phyloP scores from a whole-genome alignment of 306 rosid species.

The Medicago lupulina region DNA sequence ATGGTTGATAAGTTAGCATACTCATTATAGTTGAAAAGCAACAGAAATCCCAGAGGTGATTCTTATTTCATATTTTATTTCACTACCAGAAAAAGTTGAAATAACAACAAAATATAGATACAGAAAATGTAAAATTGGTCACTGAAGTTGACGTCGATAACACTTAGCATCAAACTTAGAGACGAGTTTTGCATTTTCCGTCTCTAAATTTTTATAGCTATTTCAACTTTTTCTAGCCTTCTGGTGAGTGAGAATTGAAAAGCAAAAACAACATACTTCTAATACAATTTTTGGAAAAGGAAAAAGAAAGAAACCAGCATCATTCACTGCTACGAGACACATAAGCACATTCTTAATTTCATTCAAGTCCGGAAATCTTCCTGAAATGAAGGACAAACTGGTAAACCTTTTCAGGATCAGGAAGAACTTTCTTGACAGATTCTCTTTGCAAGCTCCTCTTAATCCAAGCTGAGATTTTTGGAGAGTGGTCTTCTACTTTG shows the following conservation, averaged over 20 bases:
- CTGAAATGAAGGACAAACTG: slow-evolving; percentile 49
- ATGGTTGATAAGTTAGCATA: slow-evolving; percentile 10
- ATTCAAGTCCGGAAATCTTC: slow-evolving; percentile 55
- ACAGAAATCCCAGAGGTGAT: slow-evolving; percentile 9
- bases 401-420: slow-evolving; percentile 60
- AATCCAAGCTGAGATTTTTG: slow-evolving; percentile 74
- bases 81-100: no score
- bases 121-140: no score
- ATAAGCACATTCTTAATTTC: not conserved
- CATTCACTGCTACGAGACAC: not conserved
- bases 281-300: not conserved
- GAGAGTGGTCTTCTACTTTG: slow-evolving; percentile 57
- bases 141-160: no score
- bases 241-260: slow-evolving; percentile 5
- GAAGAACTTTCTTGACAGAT: slow-evolving; percentile 53
- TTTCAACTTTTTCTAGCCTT: not conserved
- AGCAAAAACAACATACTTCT: not conserved
- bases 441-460: slow-evolving; percentile 53
- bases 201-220: no score
- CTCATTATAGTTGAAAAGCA: slow-evolving; percentile 22
- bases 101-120: no score
- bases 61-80: slow-evolving; percentile 4
- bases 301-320: not conserved
- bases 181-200: no score
- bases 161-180: no score